Base-by-base conservation (phyloP, 345 rosid species). In the Linum usitatissimum region DNA sequence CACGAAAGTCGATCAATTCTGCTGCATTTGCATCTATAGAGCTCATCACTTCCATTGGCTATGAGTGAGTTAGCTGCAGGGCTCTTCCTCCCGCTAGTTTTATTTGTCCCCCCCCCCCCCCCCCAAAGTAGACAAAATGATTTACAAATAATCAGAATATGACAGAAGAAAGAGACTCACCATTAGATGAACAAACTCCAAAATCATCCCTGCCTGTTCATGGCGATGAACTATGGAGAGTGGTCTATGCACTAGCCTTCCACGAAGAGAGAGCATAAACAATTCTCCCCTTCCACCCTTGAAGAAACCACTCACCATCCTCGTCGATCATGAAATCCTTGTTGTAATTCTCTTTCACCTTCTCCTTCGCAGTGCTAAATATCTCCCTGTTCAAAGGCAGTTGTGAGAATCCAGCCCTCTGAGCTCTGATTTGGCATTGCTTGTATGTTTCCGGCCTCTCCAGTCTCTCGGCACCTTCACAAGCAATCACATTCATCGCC, bases 391-490 rank as follows among this genome's bases (percentile, higher is more conserved):
- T 66, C 64, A 75, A 64, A 6, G 79, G 81, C 30, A 74, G 74
- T 62, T 64, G 81, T 66, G 40, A 66, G 59, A 78, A 78, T 55
- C 81, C 81, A 2, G 77, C 75, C 64, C 81, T 71, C 21, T 15
- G 53, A 36, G 21, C 62, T 57, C 79, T 74, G 18, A 53, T 30
- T 4, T 78, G 77, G 59, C 72, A 78, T 23, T 67, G 73, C 71
- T 67, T 78, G 79, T 75, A 78, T 42, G 79, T 72, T 70, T 78
- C 79, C 8, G 81, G 81, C 77, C 90, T 82, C 45, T 83, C 92
- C 1, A 78, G 64, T 72, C 90, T 77, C 67, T 82, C 79, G 0
- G 62, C 53, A 21, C 84, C 90, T 68, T 84, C 90, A 19, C 86
- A 84, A 1, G 86, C 90, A 53, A 82, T 67, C 12, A 78, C 86